phyloP scores from a whole-genome alignment of 352 stramenopile genomes.

The Globisporangium parvum region DNA sequence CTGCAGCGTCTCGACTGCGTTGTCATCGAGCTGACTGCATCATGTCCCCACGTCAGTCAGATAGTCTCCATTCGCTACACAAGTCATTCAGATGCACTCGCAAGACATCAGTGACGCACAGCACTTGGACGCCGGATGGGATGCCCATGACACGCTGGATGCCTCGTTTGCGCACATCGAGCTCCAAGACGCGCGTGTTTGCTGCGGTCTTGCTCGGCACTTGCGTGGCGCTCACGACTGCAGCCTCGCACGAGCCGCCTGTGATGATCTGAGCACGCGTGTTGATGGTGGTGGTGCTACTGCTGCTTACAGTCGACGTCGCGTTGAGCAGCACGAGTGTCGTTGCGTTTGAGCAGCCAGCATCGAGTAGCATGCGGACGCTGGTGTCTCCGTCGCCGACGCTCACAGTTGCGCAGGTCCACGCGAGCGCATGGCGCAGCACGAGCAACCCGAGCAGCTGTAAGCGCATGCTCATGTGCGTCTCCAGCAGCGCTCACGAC shows the following conservation, averaged over 20 bases:
- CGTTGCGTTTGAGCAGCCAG: conserved; percentile 10
- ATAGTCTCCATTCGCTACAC: too few relatives aligned
- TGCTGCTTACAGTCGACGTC: neutral
- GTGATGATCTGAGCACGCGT: conserved; percentile 3
- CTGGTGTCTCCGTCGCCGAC: conserved; percentile 7
- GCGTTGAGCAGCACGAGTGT: conserved; percentile 1
- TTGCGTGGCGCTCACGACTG: conserved; percentile 13
- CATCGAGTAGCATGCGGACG: too few relatives aligned
- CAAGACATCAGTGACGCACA: conserved; percentile 3
- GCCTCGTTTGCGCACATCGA: conserved; percentile 22
- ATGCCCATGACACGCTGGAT: conserved; percentile 27
- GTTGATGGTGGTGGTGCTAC: conserved; percentile 8
- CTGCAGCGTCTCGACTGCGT: conserved; percentile 5
- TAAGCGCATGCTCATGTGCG: too few relatives aligned
- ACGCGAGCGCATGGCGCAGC: neutral
- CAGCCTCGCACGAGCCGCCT: conserved; percentile 12
- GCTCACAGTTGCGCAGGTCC: conserved; percentile 1
- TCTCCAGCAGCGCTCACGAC: too few relatives aligned
- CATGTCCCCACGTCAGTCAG: neutral
- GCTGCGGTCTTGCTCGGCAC: conserved; percentile 1
- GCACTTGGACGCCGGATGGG: conserved; percentile 17
- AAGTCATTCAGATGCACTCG: too few relatives aligned
- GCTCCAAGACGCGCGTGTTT: conserved; percentile 6
- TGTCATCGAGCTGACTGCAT: conserved; percentile 9
- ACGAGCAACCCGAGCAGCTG: too few relatives aligned